These are phyloP conservation scores for Marchantia polymorpha DNA, from an alignment of 225 moss, liverwort and hornwort genomes.

Conservation along the genomic window DNA sequence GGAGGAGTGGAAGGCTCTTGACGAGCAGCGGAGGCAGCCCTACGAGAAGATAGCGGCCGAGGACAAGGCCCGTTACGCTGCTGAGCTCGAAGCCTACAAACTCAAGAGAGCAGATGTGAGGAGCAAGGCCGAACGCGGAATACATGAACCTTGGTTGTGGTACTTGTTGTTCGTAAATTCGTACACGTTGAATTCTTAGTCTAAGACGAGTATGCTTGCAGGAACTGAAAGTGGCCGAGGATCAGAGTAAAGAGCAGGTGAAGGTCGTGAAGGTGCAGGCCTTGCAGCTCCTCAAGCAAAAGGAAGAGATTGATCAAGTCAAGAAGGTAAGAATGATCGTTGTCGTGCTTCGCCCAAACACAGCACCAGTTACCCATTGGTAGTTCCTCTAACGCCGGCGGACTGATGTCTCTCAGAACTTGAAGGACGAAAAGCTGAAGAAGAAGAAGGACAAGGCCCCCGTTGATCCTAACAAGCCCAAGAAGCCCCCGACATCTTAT, in stretches of 20 bases:
- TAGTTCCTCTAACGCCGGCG: neutral
- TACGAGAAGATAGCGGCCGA: constrained; percentile 67
- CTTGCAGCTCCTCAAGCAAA: constrained; percentile 67
- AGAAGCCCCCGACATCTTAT: constrained; percentile 78
- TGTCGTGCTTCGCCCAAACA: neutral
- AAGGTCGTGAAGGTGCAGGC: constrained; percentile 63
- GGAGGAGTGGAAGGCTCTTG: constrained; percentile 82
- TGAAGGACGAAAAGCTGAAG: constrained; percentile 61
- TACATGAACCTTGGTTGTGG: neutral
- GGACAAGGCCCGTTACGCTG: constrained; percentile 71
- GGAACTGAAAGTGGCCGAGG: constrained; percentile 58
- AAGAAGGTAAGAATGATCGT: constrained; percentile 51
- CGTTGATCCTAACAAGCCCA: constrained; percentile 73
- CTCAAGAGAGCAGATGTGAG: constrained; percentile 65
- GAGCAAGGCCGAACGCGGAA: no score
- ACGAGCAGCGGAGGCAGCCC: constrained; percentile 47
- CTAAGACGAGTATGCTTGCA: constrained; percentile 11
- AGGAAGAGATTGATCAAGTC: constrained; percentile 66
- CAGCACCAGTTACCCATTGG: no score
- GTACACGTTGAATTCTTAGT: neutral
- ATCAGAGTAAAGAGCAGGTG: constrained; percentile 53
- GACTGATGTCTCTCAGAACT: constrained; percentile 21
- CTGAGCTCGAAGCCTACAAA: constrained; percentile 79
- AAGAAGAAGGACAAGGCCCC: constrained; percentile 62
- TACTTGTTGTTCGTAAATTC: neutral